These are phyloP conservation scores for Guadua angustifolia DNA, from an alignment of 176 grass and related monocot species.

Conservation along the genomic window DNA sequence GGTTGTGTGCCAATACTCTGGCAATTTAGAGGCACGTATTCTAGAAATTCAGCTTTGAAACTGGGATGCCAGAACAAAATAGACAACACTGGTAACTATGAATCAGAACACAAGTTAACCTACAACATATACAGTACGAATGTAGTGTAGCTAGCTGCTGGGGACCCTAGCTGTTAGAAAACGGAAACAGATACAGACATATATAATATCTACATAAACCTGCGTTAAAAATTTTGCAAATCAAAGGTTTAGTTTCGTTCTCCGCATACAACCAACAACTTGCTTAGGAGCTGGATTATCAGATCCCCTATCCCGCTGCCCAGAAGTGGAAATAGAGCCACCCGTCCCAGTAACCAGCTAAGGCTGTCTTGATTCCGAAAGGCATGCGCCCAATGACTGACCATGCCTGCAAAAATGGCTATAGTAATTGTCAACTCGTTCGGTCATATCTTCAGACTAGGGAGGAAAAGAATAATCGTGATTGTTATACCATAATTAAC, in stretches of 20 bases:
- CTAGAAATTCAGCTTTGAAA: not conserved
- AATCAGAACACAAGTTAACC: slow-evolving; percentile 10
- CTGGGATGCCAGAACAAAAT: slow-evolving; percentile 4
- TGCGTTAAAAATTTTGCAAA: not conserved
- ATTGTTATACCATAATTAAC: too few relatives aligned
- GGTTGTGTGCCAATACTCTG: not conserved
- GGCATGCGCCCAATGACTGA: too few relatives aligned
- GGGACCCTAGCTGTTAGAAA: slow-evolving; percentile 16
- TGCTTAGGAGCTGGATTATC: too few relatives aligned
- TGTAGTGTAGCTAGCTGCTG: not conserved
- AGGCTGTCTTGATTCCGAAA: too few relatives aligned
- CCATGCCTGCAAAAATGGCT: too few relatives aligned
- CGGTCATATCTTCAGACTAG: too few relatives aligned
- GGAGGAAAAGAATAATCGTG: too few relatives aligned
- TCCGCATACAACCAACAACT: slow-evolving; percentile 79
- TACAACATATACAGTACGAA: slow-evolving; percentile 33
- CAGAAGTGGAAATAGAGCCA: too few relatives aligned
- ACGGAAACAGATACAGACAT: slow-evolving; percentile 4
- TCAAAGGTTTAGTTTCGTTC: slow-evolving; percentile 63
- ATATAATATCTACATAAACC: slow-evolving; percentile 11
- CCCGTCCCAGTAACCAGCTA: too few relatives aligned
- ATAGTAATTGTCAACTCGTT: too few relatives aligned
- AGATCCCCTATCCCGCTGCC: too few relatives aligned
- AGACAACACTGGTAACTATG: not conserved
- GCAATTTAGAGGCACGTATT: not conserved